Evolutionary conservation across 495 filamentous ascomycete genomes (phyloP), one percentile per base, ranked within the genome.

Genomic region (Mycothermus thermophilus): DNA sequence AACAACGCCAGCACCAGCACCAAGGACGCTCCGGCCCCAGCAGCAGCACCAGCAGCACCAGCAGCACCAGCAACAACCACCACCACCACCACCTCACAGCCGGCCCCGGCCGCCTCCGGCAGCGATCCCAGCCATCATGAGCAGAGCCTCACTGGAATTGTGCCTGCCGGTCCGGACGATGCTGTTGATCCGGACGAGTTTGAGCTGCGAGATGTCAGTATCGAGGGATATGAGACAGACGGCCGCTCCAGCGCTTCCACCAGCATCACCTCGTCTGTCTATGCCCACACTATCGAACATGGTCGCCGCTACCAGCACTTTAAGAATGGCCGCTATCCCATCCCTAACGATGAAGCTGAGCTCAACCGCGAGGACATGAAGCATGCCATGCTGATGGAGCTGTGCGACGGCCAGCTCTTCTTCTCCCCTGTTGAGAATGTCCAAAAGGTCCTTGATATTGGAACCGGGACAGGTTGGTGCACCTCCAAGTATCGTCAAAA

Each of bases 301-400:
- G 74, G 74, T 9, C 62, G 73, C 10, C 59, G 72, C 15, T 77
- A 76, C 44, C 69, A 75, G 32, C 54, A 59, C 28, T 74, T 66
- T 41, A 62, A 36, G 55, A 61, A 69, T 39, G 67, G 69, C 5
- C 56, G 54, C 30, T 75, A 77, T 40, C 46, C 60, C 0, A 51
- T 76, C 24, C 73, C 73, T 4, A 73, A 74, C 42, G 71, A 75
- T 41, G 67, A 74, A 21, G 44, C 51, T 13, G 63, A 69, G 49
- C 64, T 66, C 33, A 48, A 59, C 29, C 55, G 62, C 18, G 59
- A 69, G 31, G 62, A 67, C 32, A 54, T 67, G 41, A 61, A 66
- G 48, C 66, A 53, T 35, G 54, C 51, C 21, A 46, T 55, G 44
- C 42, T 59, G 28, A 34, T 53, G n/a, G 47, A 52, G 34, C 36